Conservation (phyloP, 345 rosid species). For the Eucalyptus cloeziana region DNA sequence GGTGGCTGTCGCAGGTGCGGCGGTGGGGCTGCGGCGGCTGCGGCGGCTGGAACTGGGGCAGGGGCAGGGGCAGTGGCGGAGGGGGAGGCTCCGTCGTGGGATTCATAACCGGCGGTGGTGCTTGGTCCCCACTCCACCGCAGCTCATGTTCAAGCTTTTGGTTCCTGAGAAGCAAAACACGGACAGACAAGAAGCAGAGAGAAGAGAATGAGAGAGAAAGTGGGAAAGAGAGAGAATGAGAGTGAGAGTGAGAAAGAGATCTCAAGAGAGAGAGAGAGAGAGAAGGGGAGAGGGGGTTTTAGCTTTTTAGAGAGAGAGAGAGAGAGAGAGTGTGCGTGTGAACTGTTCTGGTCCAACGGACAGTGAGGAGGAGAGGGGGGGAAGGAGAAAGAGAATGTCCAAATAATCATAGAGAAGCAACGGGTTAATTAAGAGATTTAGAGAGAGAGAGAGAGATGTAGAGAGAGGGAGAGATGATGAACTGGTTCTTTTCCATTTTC, state of each 20-base stretch:
- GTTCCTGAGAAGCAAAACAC: background rate
- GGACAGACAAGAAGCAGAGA: background rate
- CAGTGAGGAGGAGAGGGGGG: slow-evolving; percentile 13
- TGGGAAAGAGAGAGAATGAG: background rate
- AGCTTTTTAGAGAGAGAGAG: background rate
- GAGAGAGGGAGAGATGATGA: background rate
- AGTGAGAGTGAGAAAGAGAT: background rate
- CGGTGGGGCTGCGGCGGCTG: slow-evolving; percentile 83
- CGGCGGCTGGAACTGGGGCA: slow-evolving; percentile 35
- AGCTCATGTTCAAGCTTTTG: slow-evolving; percentile 39
- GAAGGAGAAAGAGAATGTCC: background rate
- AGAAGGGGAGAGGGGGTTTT: background rate
- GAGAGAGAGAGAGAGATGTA: background rate
- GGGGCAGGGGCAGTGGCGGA: background rate
- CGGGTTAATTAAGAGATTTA: background rate
- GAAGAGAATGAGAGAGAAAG: background rate
- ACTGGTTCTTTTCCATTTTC: background rate
- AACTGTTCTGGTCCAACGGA: slow-evolving; percentile 75
- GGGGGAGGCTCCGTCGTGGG: slow-evolving; percentile 47
- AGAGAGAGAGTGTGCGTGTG: background rate
- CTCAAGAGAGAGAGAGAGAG: background rate
- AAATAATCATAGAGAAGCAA: background rate
- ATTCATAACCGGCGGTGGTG: slow-evolving; percentile 79
- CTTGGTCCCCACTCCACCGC: slow-evolving; percentile 29
- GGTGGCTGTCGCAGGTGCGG: slow-evolving; percentile 81